Base-by-base conservation (phyloP, 768 basidiomycete species). In the Brasilioporus rufonigricans region DNA sequence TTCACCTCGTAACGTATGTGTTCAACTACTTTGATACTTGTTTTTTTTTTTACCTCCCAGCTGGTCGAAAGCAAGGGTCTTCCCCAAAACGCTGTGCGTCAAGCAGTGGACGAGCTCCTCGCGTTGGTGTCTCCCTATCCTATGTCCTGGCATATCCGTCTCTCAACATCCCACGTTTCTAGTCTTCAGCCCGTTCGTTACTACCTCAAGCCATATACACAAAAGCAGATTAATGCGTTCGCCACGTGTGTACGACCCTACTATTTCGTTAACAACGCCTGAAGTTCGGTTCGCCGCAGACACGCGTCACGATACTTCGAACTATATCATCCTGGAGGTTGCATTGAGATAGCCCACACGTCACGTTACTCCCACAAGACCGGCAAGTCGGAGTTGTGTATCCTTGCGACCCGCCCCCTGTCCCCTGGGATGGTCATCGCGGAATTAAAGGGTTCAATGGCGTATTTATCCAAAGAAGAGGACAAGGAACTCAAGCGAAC, bases 371-470 rank as follows among this genome's bases (percentile, higher is more conserved):
- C 91, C 39, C 86, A 91, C 72, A 82, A 81, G 56, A 93, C 91
- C 29, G 92, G 91, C 61, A 93, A 93, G 73, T 89, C 89, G 29
- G 91, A 93, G 67, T 73, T 93, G 14, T 93, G 92, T 63, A 92
- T 93, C 48, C 79, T 93, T 48, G 91, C 91, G 29, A 93, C 91
- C 19, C 85, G 87, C 24, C 71, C 79, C 38, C 77, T 93, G 27
- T 73, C 76, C 24, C 80, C 85, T 21, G 88, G 90, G 55, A 72
- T 79, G 50, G 89, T 91, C 58, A 85, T 93, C 57, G 83, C 81
- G n/a, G 91, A 93, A 66, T 78, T 93, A 46, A 92, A 93, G 69
- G 91, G 91, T 33, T 93, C 91, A 11, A 89, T 93, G 88, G 91
- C 92, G 18, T 85, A 92, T 67, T 73, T 93, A 43, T 89, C 89